Percentiles rank a stretch among this genome's conserved stretches.
Evolutionary conservation across 805 yeast genomes (phyloP).

Genomic region (Starmerella floricola): DNA sequence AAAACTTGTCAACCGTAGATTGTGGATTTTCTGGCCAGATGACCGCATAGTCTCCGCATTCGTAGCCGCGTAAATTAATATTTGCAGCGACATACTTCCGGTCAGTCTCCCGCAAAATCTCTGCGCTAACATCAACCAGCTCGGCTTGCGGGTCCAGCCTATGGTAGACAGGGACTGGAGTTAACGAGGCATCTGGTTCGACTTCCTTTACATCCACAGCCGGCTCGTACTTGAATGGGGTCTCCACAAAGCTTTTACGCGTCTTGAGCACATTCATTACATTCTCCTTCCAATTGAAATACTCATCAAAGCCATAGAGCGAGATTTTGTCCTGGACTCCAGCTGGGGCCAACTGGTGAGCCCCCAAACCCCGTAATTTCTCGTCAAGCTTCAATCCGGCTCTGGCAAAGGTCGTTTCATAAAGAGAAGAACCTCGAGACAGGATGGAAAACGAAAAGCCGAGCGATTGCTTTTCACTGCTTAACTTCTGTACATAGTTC

Average conservation of each 20-base stretch:
- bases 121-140: neutral
- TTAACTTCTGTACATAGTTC: slow-evolving; percentile 34
- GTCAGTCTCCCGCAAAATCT: slow-evolving; percentile 6
- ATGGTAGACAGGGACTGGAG: neutral
- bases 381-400: slow-evolving; percentile 44
- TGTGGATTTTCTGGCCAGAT: slow-evolving; percentile 71
- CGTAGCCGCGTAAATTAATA: slow-evolving; percentile 45
- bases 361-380: slow-evolving; percentile 43
- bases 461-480: slow-evolving; percentile 29
- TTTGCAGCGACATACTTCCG: slow-evolving; percentile 48
- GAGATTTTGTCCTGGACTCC: slow-evolving; percentile 78
- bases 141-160: slow-evolving; percentile 1
- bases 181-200: neutral
- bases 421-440: slow-evolving; percentile 75
- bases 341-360: slow-evolving; percentile 44
- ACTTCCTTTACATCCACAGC: slow-evolving; percentile 30
- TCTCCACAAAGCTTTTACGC: slow-evolving; percentile 48
- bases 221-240: slow-evolving; percentile 55
- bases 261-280: slow-evolving; percentile 48
- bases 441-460: slow-evolving; percentile 49
- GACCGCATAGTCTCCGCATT: slow-evolving; percentile 83
- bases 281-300: slow-evolving; percentile 63
- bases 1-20: slow-evolving; percentile 45
- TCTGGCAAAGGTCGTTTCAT: slow-evolving; percentile 60
- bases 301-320: slow-evolving; percentile 75